Base-by-base conservation (phyloP, 2,329 filamentous ascomycete genomes). In the Colletotrichum sp. region DNA sequence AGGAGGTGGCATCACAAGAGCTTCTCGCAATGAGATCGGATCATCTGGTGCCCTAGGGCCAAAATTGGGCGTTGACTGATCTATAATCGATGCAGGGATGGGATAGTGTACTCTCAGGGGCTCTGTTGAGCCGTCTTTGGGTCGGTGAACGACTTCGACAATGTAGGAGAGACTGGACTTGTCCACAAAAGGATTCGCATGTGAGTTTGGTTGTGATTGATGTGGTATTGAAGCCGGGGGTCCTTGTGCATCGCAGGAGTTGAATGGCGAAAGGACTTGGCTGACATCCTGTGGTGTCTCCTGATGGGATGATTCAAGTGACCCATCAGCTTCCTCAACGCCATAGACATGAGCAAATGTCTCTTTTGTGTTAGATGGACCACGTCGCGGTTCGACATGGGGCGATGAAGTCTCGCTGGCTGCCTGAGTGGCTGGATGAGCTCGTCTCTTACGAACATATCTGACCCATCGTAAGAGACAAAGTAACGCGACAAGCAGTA, bases 71-170 rank as follows among this genome's bases (percentile, higher is more conserved):
- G 25, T 60, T 16, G 70, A 16, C 12, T 58, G 70, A 16, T 71
- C 70, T 5, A 66, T 34, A 22, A 71, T 66, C 10, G 32, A 71
- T 34, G 70, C 61, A 3, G 70, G 70, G 2, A 71, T 71, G 9
- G 70, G 61, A 8, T 71, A 71, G 32, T 71, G 70, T 15, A 71
- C 70, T 34, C 62, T 66, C 22, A 71, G 15, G 5, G 70, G 61
- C 52, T 71, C 70, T 12, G 70, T 58, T 15, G 34, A 58, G 13
- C 70, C 61, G 6, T 58, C 48, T 10, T 34, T 71, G 2, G 70
- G 70, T 18, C 70, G 66, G 27, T 71, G 52, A 43, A 71, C 52
- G 5, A 71, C 70, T 5, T 71, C 70, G 16, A 71, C 70, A 18
- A 66, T 66, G 10, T 71, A 71, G 2, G 61, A 66, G 9, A 71